These are phyloP conservation scores for Phascolomyces articulosus DNA, from an alignment of 371 early-diverging fungal genomes.

Conservation along the genomic window DNA sequence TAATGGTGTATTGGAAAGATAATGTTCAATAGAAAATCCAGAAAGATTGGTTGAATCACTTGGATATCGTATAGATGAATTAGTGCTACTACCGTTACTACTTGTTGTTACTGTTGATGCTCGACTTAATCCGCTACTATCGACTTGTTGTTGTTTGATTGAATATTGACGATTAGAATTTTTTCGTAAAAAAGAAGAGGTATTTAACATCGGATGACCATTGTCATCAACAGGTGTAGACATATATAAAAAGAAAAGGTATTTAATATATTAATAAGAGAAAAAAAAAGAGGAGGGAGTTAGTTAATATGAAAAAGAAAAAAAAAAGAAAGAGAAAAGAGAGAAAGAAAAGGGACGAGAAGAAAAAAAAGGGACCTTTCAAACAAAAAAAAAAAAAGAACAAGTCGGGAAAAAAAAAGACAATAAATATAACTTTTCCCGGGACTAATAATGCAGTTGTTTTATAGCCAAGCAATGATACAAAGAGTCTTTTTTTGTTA, in stretches of 20 bases:
- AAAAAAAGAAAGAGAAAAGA: conserved; percentile 2
- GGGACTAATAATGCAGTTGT: too few relatives aligned
- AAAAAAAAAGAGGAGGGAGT: neutral
- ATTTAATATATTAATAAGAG: neutral
- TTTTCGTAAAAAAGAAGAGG: conserved; percentile 5
- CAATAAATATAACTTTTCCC: too few relatives aligned
- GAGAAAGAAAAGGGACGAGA: neutral
- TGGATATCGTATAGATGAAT: conserved; percentile 11
- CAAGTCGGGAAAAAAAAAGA: neutral
- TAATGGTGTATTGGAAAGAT: conserved; percentile 5
- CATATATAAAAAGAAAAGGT: conserved; percentile 1
- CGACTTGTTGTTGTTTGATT: neutral
- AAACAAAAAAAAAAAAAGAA: neutral
- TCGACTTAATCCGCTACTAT: conserved; percentile 12
- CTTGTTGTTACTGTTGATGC: conserved; percentile 16
- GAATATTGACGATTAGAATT: conserved; percentile 1
- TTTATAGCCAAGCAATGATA: too few relatives aligned
- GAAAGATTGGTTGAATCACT: conserved; percentile 13
- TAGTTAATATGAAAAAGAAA: neutral
- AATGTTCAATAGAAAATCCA: conserved; percentile 4
- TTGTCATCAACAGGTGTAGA: conserved; percentile 17
- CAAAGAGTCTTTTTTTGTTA: too few relatives aligned
- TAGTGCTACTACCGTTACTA: neutral
- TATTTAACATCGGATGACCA: conserved; percentile 13
- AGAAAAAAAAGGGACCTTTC: conserved; percentile 2